A percentile compares a stretch with the other conserved stretches of the same genome.
phyloP scores from a whole-genome alignment of 768 basidiomycete species.

The Lanmaoa pseudosensibilis region DNA sequence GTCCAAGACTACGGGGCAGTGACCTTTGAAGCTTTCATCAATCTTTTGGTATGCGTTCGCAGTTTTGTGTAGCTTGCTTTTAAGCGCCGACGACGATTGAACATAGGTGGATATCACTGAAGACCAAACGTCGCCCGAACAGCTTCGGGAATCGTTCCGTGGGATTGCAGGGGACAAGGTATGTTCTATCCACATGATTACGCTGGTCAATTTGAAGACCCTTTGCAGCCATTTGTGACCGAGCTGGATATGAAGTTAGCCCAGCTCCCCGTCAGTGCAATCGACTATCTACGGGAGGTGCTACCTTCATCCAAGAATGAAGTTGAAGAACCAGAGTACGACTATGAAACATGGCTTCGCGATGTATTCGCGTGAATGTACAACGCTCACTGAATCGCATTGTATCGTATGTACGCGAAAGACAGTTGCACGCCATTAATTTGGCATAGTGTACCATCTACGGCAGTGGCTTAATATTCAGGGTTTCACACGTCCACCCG shows the following conservation, averaged over 20 bases:
- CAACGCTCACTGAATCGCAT: neutral
- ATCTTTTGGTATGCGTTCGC: conserved; percentile 66
- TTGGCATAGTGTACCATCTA: neutral
- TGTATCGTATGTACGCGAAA: neutral
- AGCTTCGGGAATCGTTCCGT: conserved; percentile 90
- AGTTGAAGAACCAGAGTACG: conserved; percentile 66
- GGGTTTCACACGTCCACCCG: neutral
- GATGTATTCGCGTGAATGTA: conserved; percentile 73
- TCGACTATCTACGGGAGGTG: conserved; percentile 79
- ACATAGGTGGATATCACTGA: conserved; percentile 89
- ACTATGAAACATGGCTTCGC: conserved; percentile 82
- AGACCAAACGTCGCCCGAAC: conserved; percentile 91
- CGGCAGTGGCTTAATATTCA: neutral
- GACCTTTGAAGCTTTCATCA: conserved; percentile 92
- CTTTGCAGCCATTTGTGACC: conserved; percentile 79
- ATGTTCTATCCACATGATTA: conserved; percentile 10
- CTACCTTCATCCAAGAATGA: conserved; percentile 64
- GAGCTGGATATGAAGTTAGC: conserved; percentile 89
- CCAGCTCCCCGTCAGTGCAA: conserved; percentile 68
- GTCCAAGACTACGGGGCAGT: conserved; percentile 82
- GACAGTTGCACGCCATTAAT: neutral
- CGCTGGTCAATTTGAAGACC: neutral
- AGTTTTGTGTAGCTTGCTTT: neutral
- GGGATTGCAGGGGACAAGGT: conserved; percentile 91
- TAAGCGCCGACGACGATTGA: conserved; percentile 4